Conservation (phyloP, 495 filamentous ascomycete species). For the Lasiosphaeria miniovina region DNA sequence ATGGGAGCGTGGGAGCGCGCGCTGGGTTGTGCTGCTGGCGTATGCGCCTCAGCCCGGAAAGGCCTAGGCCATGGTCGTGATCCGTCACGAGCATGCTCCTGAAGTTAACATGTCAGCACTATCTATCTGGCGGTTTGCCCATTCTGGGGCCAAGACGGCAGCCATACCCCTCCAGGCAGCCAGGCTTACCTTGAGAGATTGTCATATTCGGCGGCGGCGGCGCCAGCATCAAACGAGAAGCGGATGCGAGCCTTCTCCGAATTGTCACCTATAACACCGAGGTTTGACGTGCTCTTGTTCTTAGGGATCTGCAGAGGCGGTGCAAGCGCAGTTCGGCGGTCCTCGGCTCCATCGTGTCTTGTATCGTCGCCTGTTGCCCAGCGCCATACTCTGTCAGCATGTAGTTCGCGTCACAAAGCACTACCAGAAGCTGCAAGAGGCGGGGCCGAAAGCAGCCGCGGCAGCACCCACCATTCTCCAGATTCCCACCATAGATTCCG, state of each 20-base stretch:
- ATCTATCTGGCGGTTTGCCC: not conserved
- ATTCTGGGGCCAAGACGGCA: not conserved
- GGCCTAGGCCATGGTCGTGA: conserved; percentile 56
- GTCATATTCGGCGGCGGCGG: conserved; percentile 48
- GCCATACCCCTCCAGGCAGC: not conserved
- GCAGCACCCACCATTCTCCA: conserved; percentile 44
- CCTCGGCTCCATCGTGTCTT: conserved; percentile 37
- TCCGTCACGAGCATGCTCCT: conserved; percentile 55
- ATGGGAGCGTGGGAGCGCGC: conserved; percentile 62
- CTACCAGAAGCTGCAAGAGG: conserved; percentile 5
- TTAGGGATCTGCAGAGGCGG: conserved; percentile 54
- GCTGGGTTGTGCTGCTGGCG: conserved; percentile 71
- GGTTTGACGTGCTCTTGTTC: conserved; percentile 62
- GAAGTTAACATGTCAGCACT: conserved; percentile 28
- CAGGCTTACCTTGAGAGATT: conserved; percentile 48
- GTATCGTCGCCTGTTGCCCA: conserved; percentile 41
- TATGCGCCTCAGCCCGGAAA: conserved; percentile 86
- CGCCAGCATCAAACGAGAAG: conserved; percentile 55
- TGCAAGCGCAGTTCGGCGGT: conserved; percentile 30
- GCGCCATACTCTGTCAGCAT: conserved; percentile 12
- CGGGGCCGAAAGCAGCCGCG: conserved; percentile 1
- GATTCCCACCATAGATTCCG: conserved; percentile 44
- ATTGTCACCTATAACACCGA: conserved; percentile 44
- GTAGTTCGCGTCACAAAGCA: too few relatives aligned
- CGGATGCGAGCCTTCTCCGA: conserved; percentile 47